Conservation (phyloP, 2,329 filamentous ascomycete species). For the Didymella pomorum region DNA sequence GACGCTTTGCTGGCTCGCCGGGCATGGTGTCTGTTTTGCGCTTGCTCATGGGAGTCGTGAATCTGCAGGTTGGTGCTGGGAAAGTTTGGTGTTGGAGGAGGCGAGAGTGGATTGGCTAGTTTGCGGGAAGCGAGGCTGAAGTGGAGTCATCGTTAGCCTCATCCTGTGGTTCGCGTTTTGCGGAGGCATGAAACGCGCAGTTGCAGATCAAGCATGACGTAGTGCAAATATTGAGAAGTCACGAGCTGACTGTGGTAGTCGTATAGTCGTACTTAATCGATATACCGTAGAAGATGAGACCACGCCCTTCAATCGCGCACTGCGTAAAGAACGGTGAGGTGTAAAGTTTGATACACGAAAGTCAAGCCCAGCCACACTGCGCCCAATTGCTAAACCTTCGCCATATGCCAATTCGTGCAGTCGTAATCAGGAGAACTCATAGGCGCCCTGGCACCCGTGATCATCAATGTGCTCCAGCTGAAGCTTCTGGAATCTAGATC, state of each 20-base stretch:
- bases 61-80: constrained; percentile 16
- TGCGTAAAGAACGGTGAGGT: constrained; percentile 38
- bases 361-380: constrained; percentile 30
- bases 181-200: constrained; percentile 9
- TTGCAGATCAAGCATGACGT: constrained; percentile 11
- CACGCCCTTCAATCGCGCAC: constrained; percentile 37
- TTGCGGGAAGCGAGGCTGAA: constrained; percentile 30
- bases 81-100: constrained; percentile 21
- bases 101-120: constrained; percentile 31
- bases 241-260: background rate
- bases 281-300: constrained; percentile 21
- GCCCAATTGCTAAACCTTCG: constrained; percentile 43
- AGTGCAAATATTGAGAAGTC: background rate
- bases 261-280: background rate
- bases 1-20: constrained; percentile 50
- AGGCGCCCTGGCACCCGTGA: constrained; percentile 79
- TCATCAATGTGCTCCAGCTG: constrained; percentile 89
- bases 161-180: constrained; percentile 5
- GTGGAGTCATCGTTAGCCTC: constrained; percentile 43
- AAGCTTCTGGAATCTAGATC: constrained; percentile 83
- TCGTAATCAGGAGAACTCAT: constrained; percentile 81
- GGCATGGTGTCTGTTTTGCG: constrained; percentile 38
- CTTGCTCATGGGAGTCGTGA: constrained; percentile 21
- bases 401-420: constrained; percentile 34
- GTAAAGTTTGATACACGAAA: constrained; percentile 41